These are phyloP conservation scores for Croton setiger DNA, from an alignment of 441 rosid species.

Conservation along the genomic window DNA sequence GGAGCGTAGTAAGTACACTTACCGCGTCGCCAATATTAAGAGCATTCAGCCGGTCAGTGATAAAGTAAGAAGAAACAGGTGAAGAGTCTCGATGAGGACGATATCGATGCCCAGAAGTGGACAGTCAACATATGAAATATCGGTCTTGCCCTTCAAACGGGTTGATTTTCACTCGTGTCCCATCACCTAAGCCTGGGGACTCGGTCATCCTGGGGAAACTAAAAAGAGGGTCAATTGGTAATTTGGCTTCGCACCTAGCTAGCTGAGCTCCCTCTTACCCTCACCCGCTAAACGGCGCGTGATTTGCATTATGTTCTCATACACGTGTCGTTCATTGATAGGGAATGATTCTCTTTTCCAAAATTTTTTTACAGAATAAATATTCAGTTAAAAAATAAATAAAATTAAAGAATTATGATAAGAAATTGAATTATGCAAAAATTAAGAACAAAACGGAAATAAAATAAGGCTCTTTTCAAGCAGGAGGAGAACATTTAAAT, in stretches of 20 bases:
- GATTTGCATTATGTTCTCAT: neutral
- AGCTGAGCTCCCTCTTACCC: neutral
- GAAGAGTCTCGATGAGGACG: neutral
- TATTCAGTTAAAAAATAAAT: too few relatives aligned
- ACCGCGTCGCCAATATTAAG: neutral
- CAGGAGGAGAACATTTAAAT: neutral
- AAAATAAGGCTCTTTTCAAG: too few relatives aligned
- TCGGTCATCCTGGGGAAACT: too few relatives aligned
- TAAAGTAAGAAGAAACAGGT: neutral
- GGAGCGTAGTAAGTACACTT: too few relatives aligned
- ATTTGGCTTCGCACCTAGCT: neutral
- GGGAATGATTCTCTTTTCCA: too few relatives aligned
- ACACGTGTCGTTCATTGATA: too few relatives aligned
- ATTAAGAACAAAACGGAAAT: neutral
- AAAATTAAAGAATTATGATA: too few relatives aligned
- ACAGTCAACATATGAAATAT: neutral
- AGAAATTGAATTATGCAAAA: too few relatives aligned
- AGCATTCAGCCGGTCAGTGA: neutral
- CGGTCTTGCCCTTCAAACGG: neutral
- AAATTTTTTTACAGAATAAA: too few relatives aligned
- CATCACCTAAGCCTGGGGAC: neutral
- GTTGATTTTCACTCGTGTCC: neutral
- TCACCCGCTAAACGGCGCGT: slow-evolving; percentile 2
- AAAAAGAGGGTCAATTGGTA: neutral
- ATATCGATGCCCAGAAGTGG: neutral